Conservation (phyloP, 2,329 filamentous ascomycete genomes). For the Ophiocordyceps camponoti-saundersi region DNA sequence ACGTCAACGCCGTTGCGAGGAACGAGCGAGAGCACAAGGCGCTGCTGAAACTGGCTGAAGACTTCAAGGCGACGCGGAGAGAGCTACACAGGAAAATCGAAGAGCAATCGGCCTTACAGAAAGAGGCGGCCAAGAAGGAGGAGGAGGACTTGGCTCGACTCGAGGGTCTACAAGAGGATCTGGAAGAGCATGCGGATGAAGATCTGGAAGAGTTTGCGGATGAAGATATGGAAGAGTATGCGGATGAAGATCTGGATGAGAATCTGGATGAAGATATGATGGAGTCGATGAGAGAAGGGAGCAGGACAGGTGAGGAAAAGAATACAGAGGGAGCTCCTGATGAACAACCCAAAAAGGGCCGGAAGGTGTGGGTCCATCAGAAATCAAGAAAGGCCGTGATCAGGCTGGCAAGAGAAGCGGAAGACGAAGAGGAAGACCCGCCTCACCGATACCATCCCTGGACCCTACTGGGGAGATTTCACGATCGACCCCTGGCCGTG, state of each 20-base stretch:
- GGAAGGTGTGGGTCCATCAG: neutral
- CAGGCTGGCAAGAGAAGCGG: neutral
- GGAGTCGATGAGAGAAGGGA: too few species aligned
- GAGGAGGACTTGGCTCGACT: neutral
- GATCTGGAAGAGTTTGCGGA: too few species aligned
- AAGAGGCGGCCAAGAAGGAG: conserved; percentile 2
- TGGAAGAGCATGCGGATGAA: neutral
- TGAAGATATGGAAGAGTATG: too few species aligned
- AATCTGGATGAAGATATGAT: too few species aligned
- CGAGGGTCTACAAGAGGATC: neutral
- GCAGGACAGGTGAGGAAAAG: neutral
- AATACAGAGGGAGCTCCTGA: neutral
- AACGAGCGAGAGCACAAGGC: conserved; percentile 37
- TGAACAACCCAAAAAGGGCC: neutral
- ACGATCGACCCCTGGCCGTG: conserved; percentile 56
- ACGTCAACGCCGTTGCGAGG: conserved; percentile 30
- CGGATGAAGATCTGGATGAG: neutral
- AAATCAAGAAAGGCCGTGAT: neutral
- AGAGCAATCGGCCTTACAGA: conserved; percentile 10
- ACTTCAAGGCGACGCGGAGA: conserved; percentile 29
- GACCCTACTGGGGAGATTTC: conserved; percentile 57
- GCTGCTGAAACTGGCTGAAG: conserved; percentile 37
- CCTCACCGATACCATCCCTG: conserved; percentile 50
- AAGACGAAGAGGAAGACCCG: conserved; percentile 9
- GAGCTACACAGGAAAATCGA: conserved; percentile 14